These are phyloP conservation scores for Fraxinus angustifolia DNA, from an alignment of 305 asterid genomes.

Conservation along the genomic window DNA sequence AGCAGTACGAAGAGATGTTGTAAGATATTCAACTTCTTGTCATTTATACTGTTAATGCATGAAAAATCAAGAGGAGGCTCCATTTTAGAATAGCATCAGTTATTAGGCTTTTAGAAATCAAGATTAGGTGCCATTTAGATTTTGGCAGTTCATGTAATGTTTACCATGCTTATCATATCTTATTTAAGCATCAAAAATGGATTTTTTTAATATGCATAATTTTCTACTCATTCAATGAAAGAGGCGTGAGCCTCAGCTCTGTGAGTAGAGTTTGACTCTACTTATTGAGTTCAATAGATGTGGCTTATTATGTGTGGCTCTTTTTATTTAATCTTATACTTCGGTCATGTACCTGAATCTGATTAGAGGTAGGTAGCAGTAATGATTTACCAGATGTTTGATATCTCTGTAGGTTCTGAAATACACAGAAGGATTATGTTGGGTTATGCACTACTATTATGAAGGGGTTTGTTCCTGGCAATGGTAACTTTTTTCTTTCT, in stretches of 20 bases:
- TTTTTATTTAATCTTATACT: background rate
- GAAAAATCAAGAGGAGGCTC: conserved; percentile 7
- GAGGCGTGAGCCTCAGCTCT: background rate
- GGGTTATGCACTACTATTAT: conserved; percentile 98
- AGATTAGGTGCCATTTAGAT: background rate
- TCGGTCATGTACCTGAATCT: background rate
- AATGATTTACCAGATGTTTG: background rate
- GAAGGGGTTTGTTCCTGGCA: conserved; percentile 99
- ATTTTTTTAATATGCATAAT: background rate
- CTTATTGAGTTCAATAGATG: background rate
- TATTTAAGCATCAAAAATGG: background rate
- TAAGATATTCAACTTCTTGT: conserved; percentile 44
- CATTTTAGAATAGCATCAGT: background rate
- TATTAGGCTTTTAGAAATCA: background rate
- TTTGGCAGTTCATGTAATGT: background rate
- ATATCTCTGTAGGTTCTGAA: conserved; percentile 58
- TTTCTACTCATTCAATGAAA: background rate
- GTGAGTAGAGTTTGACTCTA: background rate
- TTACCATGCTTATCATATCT: conserved; percentile 1
- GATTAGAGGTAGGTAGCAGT: background rate
- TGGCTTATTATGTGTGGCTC: background rate
- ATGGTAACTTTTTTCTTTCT: conserved; percentile 49
- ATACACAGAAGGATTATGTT: conserved; percentile 91
- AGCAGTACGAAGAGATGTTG: conserved; percentile 71
- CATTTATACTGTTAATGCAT: conserved; percentile 11